These are phyloP conservation scores for Tetracladium setigerum DNA, from an alignment of 495 filamentous ascomycete species.

Conservation along the genomic window DNA sequence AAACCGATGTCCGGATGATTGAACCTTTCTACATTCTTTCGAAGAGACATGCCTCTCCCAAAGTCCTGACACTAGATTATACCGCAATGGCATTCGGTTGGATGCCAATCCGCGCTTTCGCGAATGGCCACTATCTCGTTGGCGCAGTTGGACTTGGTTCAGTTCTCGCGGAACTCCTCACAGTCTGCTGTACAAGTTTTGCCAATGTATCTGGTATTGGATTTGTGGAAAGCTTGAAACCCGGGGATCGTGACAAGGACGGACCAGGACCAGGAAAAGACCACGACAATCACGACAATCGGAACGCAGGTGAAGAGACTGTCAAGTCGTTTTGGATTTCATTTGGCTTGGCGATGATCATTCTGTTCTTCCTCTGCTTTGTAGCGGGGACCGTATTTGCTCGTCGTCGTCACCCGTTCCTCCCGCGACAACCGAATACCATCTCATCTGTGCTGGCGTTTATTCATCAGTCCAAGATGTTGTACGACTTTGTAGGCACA, in stretches of 20 bases:
- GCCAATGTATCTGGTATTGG: constrained; percentile 48
- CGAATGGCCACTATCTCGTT: constrained; percentile 58
- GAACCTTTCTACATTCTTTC: constrained; percentile 68
- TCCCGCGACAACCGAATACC: constrained; percentile 65
- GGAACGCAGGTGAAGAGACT: constrained; percentile 52
- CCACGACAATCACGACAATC: neutral
- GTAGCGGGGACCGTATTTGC: constrained; percentile 46
- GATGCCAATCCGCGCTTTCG: constrained; percentile 47
- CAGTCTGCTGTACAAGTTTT: constrained; percentile 57
- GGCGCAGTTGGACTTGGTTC: constrained; percentile 53
- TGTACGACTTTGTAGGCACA: constrained; percentile 61
- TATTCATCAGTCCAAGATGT: constrained; percentile 67
- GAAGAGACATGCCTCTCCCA: constrained; percentile 50
- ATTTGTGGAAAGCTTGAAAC: constrained; percentile 28
- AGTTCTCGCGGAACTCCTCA: constrained; percentile 58
- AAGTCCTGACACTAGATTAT: constrained; percentile 63
- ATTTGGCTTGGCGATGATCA: constrained; percentile 46
- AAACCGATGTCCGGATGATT: constrained; percentile 63
- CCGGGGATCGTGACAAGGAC: neutral
- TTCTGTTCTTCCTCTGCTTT: constrained; percentile 47
- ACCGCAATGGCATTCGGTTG: constrained; percentile 61
- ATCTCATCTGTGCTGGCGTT: constrained; percentile 66
- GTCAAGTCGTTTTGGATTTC: constrained; percentile 49
- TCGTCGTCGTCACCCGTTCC: constrained; percentile 51
- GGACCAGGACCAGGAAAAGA: neutral